Evolutionary conservation across 768 basidiomycete genomes (phyloP).

Genomic region (Pisolithus marmoratus): DNA sequence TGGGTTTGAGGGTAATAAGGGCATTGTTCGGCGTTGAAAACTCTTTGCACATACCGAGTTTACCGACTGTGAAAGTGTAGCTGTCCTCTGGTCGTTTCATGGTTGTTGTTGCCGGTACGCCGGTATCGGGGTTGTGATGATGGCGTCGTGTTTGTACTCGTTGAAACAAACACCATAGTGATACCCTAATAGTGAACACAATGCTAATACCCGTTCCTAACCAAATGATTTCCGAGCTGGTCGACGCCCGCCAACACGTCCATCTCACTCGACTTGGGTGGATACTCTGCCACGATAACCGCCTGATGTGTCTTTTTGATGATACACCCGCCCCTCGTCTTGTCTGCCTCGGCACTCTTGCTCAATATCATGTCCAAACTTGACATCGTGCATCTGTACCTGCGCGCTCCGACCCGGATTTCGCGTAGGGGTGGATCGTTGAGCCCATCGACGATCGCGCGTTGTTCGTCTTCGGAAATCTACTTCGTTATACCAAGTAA

Average conservation of each 20-base stretch:
- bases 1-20: conserved; percentile 24
- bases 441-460: conserved; percentile 15
- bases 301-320: conserved; percentile 22
- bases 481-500: not conserved
- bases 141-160: not conserved
- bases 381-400: conserved; percentile 23
- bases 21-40: not conserved
- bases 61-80: conserved; percentile 91
- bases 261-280: not conserved
- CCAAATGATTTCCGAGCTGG: not conserved
- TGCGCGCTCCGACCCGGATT: conserved; percentile 17
- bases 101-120: not conserved
- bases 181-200: not conserved
- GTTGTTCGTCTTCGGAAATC: conserved; percentile 19
- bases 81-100: conserved; percentile 49
- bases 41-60: conserved; percentile 58
- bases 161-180: not conserved
- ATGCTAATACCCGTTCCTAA: not conserved
- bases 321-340: conserved; percentile 19
- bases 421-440: conserved; percentile 15
- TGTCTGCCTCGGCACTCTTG: not conserved
- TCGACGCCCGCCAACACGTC: not conserved
- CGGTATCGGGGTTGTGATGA: not conserved
- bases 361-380: conserved; percentile 22
- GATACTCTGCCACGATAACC: conserved; percentile 21